These are phyloP conservation scores for Cymodocea nodosa DNA, from an alignment of 116 monocot species.

Conservation along the genomic window DNA sequence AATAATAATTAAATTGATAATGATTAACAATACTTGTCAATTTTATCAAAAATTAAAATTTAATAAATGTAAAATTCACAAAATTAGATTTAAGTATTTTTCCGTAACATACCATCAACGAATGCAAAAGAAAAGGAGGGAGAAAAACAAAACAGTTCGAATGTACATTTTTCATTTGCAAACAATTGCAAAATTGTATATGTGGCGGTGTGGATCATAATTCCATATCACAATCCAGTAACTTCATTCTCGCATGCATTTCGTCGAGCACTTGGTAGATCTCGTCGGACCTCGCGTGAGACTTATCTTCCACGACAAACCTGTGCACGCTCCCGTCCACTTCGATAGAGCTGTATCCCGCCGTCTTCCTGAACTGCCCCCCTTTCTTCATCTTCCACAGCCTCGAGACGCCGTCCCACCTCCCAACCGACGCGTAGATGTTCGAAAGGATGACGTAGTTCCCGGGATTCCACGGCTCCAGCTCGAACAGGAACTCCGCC, in stretches of 20 bases:
- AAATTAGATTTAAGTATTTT: too few species aligned
- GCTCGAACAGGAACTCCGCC: slow-evolving; percentile 25
- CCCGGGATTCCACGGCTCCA: slow-evolving; percentile 61
- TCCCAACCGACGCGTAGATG: slow-evolving; percentile 36
- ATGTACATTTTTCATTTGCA: too few species aligned
- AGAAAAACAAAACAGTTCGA: too few species aligned
- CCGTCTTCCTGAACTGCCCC: slow-evolving; percentile 39
- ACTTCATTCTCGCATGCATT: slow-evolving; percentile 22
- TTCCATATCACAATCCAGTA: neutral
- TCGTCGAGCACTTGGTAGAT: slow-evolving; percentile 32
- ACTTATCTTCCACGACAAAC: slow-evolving; percentile 62
- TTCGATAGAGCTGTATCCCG: slow-evolving; percentile 50
- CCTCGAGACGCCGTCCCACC: slow-evolving; percentile 44
- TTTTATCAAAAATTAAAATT: too few species aligned
- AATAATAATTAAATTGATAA: too few species aligned
- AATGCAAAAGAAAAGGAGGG: too few species aligned
- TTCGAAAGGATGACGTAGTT: slow-evolving; percentile 67
- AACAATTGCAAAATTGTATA: too few species aligned
- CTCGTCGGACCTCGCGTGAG: slow-evolving; percentile 31
- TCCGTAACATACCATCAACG: too few species aligned
- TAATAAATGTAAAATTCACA: too few species aligned
- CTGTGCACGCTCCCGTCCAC: slow-evolving; percentile 25
- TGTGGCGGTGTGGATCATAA: neutral
- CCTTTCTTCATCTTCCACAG: slow-evolving; percentile 45
- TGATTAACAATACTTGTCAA: too few species aligned